phyloP scores from a whole-genome alignment of 2,329 filamentous ascomycete species.

The Coleophoma eucalyptorum region DNA sequence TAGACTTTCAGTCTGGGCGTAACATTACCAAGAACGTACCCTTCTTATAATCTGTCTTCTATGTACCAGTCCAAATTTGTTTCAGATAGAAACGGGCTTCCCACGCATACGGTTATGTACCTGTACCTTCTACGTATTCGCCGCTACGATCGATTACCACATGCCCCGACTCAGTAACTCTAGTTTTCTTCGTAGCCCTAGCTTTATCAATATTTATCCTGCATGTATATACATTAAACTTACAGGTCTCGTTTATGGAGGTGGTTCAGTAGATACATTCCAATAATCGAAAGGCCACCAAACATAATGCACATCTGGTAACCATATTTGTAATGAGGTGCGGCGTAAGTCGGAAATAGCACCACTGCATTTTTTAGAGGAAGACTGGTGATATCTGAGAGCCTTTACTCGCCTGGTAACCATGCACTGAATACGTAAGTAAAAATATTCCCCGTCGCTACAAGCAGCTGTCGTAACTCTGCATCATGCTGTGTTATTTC shows the following conservation, averaged over 20 bases:
- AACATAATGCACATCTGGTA: slow-evolving; percentile 31
- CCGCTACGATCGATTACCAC: not conserved
- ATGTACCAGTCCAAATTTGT: too few species aligned
- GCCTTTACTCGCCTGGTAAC: slow-evolving; percentile 5
- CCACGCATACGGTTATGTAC: too few species aligned
- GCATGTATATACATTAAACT: not conserved
- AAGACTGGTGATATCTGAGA: not conserved
- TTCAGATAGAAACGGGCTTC: too few species aligned
- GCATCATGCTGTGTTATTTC: slow-evolving; percentile 2
- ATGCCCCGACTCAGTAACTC: slow-evolving; percentile 1
- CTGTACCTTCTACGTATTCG: not conserved
- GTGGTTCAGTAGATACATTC: slow-evolving; percentile 3
- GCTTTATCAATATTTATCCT: not conserved
- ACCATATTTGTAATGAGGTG: slow-evolving; percentile 30
- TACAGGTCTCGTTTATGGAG: slow-evolving; percentile 1
- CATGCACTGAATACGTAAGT: slow-evolving; percentile 1
- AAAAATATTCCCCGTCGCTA: slow-evolving; percentile 7
- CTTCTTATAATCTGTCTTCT: too few species aligned
- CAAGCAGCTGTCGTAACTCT: slow-evolving; percentile 5
- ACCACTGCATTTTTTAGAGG: slow-evolving; percentile 14
- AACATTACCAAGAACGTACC: too few species aligned
- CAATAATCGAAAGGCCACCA: slow-evolving; percentile 23
- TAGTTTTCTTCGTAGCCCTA: not conserved
- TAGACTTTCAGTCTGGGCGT: too few species aligned
- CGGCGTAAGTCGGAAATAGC: slow-evolving; percentile 29